Base-by-base conservation (phyloP, 1,284 basidiomycete species). In the Cryptococcus sp. region DNA sequence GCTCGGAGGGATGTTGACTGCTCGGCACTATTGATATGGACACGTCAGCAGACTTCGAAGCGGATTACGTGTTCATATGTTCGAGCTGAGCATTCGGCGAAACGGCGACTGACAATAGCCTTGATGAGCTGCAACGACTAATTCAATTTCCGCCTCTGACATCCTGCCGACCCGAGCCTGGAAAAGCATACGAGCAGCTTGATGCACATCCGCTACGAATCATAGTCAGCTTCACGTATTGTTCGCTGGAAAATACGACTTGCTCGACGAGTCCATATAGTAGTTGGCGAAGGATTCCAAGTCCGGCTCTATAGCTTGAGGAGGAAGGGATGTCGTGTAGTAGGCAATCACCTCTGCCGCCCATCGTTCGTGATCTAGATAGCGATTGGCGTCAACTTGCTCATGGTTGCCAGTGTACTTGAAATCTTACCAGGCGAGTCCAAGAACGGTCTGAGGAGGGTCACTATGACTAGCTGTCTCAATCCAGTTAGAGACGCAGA, bases 221-320 rank as follows among this genome's bases (percentile, higher is more conserved):
- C 10, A 4, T 20, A 2, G 8, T 54, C 25, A 40, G 50, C 43
- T 59, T 59, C 7, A 49, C 13, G 22, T n/a, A 44, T 51, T 50
- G 17, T 19, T 15, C 13, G 40, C 5, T 19, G 38, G 23, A 37
- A 6, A 45, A 17, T 25, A 17, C 3, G 0, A 77, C 85, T 61
- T 69, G 92, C 89, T 80, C 8, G 85, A 85, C 4, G 84, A 80
- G 68, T 88, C 85, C 39, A 92, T 84, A 86, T 91, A 93, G 65
- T 83, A 84, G 17, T 80, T 80, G 3, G 89, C 88, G 46, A 95
- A 81, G 61, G 85, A 86, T 6, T 85, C 81, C 1, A 95, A 80
- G 58, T 85, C 87, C 0, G 92, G 88, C 5, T 85, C 75, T 56
- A 85, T 79, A 8, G 89, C 81, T 8, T 79, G 78, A 22, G 83